Evolutionary conservation across 768 basidiomycete genomes (phyloP).

Genomic region (Neoboletus magnificus): DNA sequence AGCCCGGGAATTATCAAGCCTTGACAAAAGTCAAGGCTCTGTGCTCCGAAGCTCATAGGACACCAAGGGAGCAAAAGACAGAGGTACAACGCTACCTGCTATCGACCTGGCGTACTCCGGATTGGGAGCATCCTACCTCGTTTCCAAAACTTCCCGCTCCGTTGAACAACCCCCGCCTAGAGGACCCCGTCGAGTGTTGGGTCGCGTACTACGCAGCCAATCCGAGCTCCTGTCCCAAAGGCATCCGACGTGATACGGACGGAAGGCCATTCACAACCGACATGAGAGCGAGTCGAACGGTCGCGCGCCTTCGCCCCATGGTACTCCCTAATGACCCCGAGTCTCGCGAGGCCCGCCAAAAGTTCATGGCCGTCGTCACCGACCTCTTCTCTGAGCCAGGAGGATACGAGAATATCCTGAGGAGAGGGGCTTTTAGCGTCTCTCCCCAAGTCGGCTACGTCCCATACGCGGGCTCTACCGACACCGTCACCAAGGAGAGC

Average conservation of each 20-base stretch:
- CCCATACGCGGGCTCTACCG: slow-evolving; percentile 31
- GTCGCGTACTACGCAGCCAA: slow-evolving; percentile 43
- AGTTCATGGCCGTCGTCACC: slow-evolving; percentile 39
- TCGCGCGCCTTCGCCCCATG: slow-evolving; percentile 46
- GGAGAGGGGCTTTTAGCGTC: slow-evolving; percentile 34
- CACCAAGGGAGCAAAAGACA: slow-evolving; percentile 43
- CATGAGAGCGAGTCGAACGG: slow-evolving; percentile 45
- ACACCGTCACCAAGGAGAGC: slow-evolving; percentile 30
- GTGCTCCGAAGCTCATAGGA: slow-evolving; percentile 44
- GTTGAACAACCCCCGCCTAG: slow-evolving; percentile 43
- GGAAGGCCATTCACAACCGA: slow-evolving; percentile 40
- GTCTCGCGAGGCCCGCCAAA: slow-evolving; percentile 34
- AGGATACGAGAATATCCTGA: slow-evolving; percentile 38
- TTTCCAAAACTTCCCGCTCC: slow-evolving; percentile 17
- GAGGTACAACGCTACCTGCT: slow-evolving; percentile 42
- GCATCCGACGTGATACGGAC: slow-evolving; percentile 40
- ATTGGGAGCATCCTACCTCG: slow-evolving; percentile 27
- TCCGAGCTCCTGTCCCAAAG: slow-evolving; percentile 45
- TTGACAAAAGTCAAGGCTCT: slow-evolving; percentile 42
- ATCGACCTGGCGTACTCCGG: slow-evolving; percentile 44
- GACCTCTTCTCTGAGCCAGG: slow-evolving; percentile 41
- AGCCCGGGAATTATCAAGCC: slow-evolving; percentile 40
- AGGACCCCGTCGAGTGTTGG: slow-evolving; percentile 47
- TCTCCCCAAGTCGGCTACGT: slow-evolving; percentile 31
- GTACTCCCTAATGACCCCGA: slow-evolving; percentile 33